These are phyloP conservation scores for Penicillium macrosclerotiorum DNA, from an alignment of 495 filamentous ascomycete genomes.

Conservation along the genomic window DNA sequence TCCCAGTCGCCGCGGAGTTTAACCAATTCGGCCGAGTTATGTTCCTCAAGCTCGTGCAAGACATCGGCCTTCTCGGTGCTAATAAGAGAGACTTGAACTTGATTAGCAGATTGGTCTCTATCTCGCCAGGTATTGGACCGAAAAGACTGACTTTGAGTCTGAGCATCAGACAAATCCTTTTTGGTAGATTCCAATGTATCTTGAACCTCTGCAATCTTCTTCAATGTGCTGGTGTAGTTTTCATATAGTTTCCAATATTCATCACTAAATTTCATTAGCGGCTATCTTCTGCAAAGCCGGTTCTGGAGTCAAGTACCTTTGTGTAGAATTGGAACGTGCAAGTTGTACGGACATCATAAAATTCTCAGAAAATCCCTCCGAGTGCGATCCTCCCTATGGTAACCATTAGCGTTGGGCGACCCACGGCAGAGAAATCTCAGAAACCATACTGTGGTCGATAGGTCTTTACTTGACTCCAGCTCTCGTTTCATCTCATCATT, in stretches of 20 bases:
- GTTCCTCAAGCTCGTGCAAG: constrained; percentile 46
- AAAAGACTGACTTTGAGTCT: constrained; percentile 40
- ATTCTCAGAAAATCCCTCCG: constrained; percentile 38
- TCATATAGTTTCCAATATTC: constrained; percentile 50
- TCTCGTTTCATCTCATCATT: constrained; percentile 44
- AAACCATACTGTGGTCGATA: constrained; percentile 25
- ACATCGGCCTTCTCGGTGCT: constrained; percentile 50
- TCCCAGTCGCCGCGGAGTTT: constrained; percentile 48
- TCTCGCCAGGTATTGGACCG: background rate
- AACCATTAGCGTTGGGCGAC: constrained; percentile 8
- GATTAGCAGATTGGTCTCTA: constrained; percentile 24
- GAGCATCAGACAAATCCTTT: constrained; percentile 36
- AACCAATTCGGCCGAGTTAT: constrained; percentile 42
- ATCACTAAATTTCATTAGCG: constrained; percentile 34
- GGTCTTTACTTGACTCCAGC: constrained; percentile 34
- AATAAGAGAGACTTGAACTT: constrained; percentile 40
- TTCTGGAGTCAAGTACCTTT: constrained; percentile 26
- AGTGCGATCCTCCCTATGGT: constrained; percentile 28
- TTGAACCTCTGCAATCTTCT: constrained; percentile 42
- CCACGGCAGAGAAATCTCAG: background rate
- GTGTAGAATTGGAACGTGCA: constrained; percentile 37
- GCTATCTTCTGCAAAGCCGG: background rate
- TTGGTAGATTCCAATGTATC: constrained; percentile 36
- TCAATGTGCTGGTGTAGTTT: constrained; percentile 38
- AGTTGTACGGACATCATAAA: constrained; percentile 35